These are phyloP conservation scores for Tremella fuciformis DNA, from an alignment of 768 basidiomycete genomes.

Conservation along the genomic window DNA sequence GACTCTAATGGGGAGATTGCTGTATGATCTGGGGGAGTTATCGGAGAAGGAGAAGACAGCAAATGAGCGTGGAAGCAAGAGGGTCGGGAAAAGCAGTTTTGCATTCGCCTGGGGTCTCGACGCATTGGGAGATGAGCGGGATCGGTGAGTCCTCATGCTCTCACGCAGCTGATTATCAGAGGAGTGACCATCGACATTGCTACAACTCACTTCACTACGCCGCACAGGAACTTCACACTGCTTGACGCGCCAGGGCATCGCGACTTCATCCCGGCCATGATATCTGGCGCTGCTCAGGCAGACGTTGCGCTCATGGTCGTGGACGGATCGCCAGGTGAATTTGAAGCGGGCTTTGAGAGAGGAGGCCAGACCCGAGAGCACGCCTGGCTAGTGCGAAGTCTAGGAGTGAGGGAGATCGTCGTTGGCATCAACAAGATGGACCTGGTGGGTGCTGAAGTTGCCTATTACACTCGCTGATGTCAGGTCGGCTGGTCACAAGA, in stretches of 20 bases:
- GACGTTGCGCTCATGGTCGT: constrained; percentile 92
- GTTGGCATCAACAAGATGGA: constrained; percentile 96
- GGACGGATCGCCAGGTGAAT: constrained; percentile 84
- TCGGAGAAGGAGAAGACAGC: constrained; percentile 78
- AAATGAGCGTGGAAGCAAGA: constrained; percentile 85
- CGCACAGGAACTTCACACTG: constrained; percentile 77
- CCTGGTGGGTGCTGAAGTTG: constrained; percentile 58
- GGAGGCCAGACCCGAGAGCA: constrained; percentile 97
- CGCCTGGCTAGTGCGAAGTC: constrained; percentile 79
- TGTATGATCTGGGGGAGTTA: constrained; percentile 86
- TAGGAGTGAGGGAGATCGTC: constrained; percentile 86
- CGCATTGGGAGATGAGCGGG: constrained; percentile 85
- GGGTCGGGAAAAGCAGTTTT: constrained; percentile 89
- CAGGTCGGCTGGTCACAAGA: constrained; percentile 83
- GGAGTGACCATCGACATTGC: constrained; percentile 99
- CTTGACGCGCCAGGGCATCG: constrained; percentile 96
- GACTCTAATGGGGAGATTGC: constrained; percentile 87
- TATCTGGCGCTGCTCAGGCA: constrained; percentile 94
- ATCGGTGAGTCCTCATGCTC: constrained; percentile 61
- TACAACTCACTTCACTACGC: constrained; percentile 69
- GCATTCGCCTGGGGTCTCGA: constrained; percentile 98
- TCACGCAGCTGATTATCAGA: constrained; percentile 54
- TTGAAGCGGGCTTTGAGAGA: constrained; percentile 90
- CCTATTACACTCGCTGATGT: not conserved
- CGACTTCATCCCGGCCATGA: constrained; percentile 99